phyloP scores from a whole-genome alignment of 441 rosid species.

The Gossypium trilobum region DNA sequence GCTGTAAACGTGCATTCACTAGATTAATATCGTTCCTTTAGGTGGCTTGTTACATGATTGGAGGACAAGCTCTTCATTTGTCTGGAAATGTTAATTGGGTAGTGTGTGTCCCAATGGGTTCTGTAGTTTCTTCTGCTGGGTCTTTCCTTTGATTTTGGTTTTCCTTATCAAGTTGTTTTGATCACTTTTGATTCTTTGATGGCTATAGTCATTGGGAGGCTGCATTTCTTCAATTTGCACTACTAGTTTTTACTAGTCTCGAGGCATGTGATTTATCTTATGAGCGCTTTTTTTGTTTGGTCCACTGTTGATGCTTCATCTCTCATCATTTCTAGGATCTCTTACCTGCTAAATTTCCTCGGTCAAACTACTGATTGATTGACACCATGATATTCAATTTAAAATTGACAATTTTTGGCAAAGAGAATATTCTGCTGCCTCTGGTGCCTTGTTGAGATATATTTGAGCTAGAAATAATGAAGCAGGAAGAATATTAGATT shows the following conservation, averaged over 20 bases:
- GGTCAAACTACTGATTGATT: neutral
- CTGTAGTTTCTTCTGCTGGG: conserved; percentile 6
- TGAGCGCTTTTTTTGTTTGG: neutral
- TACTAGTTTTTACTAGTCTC: neutral
- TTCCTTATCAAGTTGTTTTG: neutral
- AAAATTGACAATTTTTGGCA: neutral
- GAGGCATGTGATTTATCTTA: conserved; percentile 11
- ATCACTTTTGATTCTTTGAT: neutral
- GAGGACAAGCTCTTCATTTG: neutral
- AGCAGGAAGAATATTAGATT: neutral
- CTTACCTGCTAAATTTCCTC: neutral
- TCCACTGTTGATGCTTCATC: neutral
- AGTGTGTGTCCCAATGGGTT: neutral
- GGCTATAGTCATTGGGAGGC: neutral
- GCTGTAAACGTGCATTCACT: no score
- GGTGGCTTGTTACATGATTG: no score
- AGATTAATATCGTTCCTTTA: no score
- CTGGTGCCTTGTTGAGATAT: neutral
- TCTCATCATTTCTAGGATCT: neutral
- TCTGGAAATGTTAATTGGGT: conserved; percentile 16
- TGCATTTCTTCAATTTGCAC: neutral
- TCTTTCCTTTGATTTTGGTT: conserved; percentile 1
- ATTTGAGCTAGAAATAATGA: neutral
- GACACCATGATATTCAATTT: neutral
- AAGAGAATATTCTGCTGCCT: neutral